A percentile compares a stretch with the other conserved stretches of the same genome.
These are phyloP conservation scores for Pseudogymnoascus sp. DNA, from an alignment of 2,329 filamentous ascomycete species.

Conservation along the genomic window DNA sequence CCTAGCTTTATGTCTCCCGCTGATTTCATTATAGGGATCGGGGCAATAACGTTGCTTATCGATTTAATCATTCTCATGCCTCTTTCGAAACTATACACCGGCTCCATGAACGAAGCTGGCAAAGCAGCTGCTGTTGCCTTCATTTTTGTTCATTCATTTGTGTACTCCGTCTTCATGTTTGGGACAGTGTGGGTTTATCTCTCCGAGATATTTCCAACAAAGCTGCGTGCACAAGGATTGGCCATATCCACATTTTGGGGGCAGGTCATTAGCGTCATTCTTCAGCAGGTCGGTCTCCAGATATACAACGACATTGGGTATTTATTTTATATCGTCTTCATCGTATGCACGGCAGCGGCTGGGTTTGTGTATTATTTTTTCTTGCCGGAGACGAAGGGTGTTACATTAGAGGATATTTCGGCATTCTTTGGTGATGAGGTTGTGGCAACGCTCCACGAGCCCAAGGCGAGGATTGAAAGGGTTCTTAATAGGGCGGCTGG, in stretches of 20 bases:
- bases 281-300: slow-evolving; percentile 9
- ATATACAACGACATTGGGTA: slow-evolving; percentile 10
- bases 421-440: slow-evolving; percentile 11
- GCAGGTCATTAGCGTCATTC: background rate
- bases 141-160: slow-evolving; percentile 14
- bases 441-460: slow-evolving; percentile 1
- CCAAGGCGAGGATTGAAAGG: background rate
- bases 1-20: background rate
- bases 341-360: slow-evolving; percentile 9
- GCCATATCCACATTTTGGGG: slow-evolving; percentile 12
- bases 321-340: slow-evolving; percentile 13
- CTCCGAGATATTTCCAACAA: slow-evolving; percentile 12
- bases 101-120: slow-evolving; percentile 11
- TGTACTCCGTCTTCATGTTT: slow-evolving; percentile 15
- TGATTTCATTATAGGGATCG: background rate
- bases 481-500: background rate
- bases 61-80: background rate
- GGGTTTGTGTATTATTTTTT: slow-evolving; percentile 10
- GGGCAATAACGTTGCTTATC: background rate
- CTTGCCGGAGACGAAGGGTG: slow-evolving; percentile 9
- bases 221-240: slow-evolving; percentile 8
- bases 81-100: background rate
- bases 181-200: slow-evolving; percentile 8
- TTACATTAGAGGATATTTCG: slow-evolving; percentile 6
- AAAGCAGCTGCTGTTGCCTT: slow-evolving; percentile 14